phyloP scores from a whole-genome alignment of 257 asterid species.

The Solanum pimpinellifolium region DNA sequence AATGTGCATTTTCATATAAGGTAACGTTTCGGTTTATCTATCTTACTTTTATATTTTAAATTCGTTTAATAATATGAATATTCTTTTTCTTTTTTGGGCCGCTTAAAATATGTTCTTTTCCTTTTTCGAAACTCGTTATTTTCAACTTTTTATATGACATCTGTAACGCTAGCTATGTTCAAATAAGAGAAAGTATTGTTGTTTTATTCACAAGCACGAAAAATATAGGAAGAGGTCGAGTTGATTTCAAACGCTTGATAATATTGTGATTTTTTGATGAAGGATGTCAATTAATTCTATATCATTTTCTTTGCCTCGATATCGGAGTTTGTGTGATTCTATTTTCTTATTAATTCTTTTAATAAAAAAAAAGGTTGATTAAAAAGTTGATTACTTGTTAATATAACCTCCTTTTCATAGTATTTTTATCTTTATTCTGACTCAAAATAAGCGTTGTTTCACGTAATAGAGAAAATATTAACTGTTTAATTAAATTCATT shows the following conservation, averaged over 20 bases:
- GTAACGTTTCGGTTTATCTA: not conserved
- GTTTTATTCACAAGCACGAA: no score
- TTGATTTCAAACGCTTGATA: not conserved
- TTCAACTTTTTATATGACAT: not conserved
- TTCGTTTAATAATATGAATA: rapidly evolving
- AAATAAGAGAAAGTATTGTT: not conserved
- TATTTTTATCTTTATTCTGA: no score
- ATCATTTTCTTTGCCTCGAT: not conserved
- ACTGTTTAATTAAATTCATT: no score
- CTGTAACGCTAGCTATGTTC: not conserved
- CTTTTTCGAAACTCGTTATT: not conserved
- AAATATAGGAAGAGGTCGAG: no score
- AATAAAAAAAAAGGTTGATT: no score
- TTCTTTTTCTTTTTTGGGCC: not conserved
- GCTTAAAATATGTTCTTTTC: not conserved
- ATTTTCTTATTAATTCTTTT: no score
- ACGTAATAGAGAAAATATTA: no score
- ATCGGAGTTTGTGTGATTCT: not conserved
- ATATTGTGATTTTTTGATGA: no score
- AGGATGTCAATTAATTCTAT: no score
- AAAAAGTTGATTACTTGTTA: not conserved
- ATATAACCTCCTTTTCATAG: not conserved
- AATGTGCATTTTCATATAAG: not conserved
- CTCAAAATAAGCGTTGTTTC: no score
- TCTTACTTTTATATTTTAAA: not conserved